Evolutionary conservation across 192 early-diverging fungal species (phyloP), one percentile per base, ranked within the genome.

Genomic region (Chytriomyces confervae): DNA sequence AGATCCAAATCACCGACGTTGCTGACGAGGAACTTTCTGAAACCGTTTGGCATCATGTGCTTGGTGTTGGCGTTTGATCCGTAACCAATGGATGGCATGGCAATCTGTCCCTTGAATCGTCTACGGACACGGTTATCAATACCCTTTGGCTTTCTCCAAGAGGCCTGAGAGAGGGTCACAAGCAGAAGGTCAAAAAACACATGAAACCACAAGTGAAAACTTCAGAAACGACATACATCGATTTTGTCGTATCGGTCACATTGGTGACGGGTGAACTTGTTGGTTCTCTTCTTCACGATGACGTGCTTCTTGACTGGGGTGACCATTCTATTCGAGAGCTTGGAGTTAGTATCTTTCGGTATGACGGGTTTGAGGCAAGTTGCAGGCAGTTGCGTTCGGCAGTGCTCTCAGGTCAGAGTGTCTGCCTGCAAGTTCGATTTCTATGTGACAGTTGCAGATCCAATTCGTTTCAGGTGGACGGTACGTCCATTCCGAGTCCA

Each of bases 61-160:
- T 97, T 95, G 84, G 97, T 97, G 81, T 93, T 93, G 88, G 90
- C 90, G 91, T 95, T 96, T 84, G 96, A 95, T 82, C 98, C 98
- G 86, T 97, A 99, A 87, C 98, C 98, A 80, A 99, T 99, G 92
- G 97, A 98, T 88, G 98, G 96, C 94, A 98, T 97, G 83, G 93
- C 92, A 81, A 95, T 92, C 78, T 93, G 91, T 79, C 98, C 98
- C 91, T 95, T 96, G 91, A 99, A 99, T 69, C 98, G 92, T 82
- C 98, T 90, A 80, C 98, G 96, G 76, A 97, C 96, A 73, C 94
- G 90, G 91, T 93, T 95, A 86, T 99, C 98, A 90, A 99, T 99
- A 98, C 98, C 98, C 89, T 93, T 95, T 82, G 98, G 98, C 87
- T 98, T 96, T 89, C 98, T 94, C 98, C 98, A 99, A 80, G 95